These are phyloP conservation scores for Kokia cookei DNA, from an alignment of 441 rosid species.

Conservation along the genomic window DNA sequence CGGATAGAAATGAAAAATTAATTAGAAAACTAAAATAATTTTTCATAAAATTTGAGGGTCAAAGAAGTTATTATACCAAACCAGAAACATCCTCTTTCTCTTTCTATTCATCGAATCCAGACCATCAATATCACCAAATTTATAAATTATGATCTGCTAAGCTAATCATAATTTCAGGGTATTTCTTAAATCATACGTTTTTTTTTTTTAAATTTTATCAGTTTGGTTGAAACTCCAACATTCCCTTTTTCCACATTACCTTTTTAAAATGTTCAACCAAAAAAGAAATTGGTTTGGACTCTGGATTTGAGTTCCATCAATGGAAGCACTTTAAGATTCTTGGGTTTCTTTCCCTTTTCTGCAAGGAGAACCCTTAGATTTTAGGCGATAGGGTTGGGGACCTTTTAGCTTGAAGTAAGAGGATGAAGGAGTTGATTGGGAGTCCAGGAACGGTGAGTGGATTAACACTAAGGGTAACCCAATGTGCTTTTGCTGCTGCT, in stretches of 20 bases:
- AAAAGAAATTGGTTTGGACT: not conserved
- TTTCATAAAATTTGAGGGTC: too few species aligned
- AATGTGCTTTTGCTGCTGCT: conserved; percentile 70
- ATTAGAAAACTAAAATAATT: too few species aligned
- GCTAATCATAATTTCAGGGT: not conserved
- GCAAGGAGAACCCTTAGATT: not conserved
- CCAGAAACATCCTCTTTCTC: not conserved
- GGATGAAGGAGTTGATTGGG: conserved; percentile 78
- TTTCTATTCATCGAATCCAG: not conserved
- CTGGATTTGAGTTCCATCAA: not conserved
- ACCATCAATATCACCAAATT: not conserved
- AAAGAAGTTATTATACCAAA: too few species aligned
- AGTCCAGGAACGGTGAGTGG: conserved; percentile 86
- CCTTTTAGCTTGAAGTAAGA: conserved; percentile 7
- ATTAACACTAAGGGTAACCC: conserved; percentile 58
- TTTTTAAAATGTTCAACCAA: not conserved
- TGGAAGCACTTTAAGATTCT: conserved; percentile 8
- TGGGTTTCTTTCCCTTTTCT: not conserved
- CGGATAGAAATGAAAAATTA: too few species aligned
- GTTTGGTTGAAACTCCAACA: not conserved
- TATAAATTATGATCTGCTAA: not conserved
- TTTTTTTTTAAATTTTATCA: not conserved
- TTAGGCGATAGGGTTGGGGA: not conserved
- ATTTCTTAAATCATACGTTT: not conserved
- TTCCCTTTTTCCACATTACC: not conserved